Evolutionary conservation across 2,329 filamentous ascomycete species (phyloP), one percentile per base, ranked within the genome.

Genomic region (Penicillium sp.): DNA sequence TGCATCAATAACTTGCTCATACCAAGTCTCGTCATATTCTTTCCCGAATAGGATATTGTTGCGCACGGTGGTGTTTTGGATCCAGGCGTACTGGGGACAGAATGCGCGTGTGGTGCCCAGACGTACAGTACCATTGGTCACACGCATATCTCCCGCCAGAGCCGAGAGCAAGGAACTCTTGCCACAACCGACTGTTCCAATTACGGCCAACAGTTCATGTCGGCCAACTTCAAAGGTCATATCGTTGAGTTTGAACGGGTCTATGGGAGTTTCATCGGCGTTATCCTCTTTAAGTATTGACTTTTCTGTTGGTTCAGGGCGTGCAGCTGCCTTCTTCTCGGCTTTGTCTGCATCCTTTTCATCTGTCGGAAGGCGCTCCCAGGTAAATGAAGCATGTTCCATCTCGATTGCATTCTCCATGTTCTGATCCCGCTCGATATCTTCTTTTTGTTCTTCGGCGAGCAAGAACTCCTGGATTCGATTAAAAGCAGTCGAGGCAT

Each of bases 31-130:
- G 52, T 96, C 82, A 76, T 89, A 84, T 0, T 86, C 83, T 53
- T 91, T 93, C 12, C 93, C 93, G 68, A 97, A 97, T 0, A 91
- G 76, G 58, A 99, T 96, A 68, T 99, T 99, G 35, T 96, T 86
- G 61, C 86, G 87, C 4, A 97, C 84, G 0, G 89, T 90, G 0
- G 91, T 83, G 69, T 97, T 97, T 71, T 97, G 93, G 49, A 99
- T 96, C 94, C 94, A 99, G 0, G 94, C 91, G 70, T 96, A 96
- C 71, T 99, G 93, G 0, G 93, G 93, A 64, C 94, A 97, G 68
- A 96, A 97, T 0, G 93, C 91, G 61, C 93, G 83, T 3, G 86
- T 88, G 0, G 91, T 91, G 41, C 93, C 90, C 65, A 88, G 89
- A 44, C 92, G 86, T 90, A 97, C 58, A 27, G 44, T 91, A 17